These are phyloP conservation scores for Podospora sp. DNA, from an alignment of 495 filamentous ascomycete genomes.

Conservation along the genomic window DNA sequence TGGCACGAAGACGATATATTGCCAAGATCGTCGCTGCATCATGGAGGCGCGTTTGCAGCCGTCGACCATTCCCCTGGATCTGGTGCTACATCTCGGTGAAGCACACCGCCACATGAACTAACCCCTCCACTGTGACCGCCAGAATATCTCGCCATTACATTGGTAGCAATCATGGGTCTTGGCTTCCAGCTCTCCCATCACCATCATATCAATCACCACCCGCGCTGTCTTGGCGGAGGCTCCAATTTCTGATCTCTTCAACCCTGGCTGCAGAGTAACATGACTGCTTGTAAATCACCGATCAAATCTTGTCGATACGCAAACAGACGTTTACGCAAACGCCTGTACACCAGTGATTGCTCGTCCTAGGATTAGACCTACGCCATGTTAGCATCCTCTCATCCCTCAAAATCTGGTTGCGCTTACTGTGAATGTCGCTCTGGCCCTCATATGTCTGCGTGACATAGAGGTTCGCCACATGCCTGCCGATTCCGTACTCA, in stretches of 20 bases:
- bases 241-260: too few relatives aligned
- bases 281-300: too few relatives aligned
- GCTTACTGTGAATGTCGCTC: slow-evolving; percentile 92
- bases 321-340: slow-evolving; percentile 45
- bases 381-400: slow-evolving; percentile 15
- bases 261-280: too few relatives aligned
- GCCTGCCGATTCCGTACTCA: slow-evolving; percentile 91
- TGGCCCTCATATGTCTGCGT: slow-evolving; percentile 98
- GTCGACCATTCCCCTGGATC: not conserved
- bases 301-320: too few relatives aligned
- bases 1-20: not conserved
- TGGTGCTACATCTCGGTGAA: too few relatives aligned
- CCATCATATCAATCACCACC: too few relatives aligned
- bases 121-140: too few relatives aligned
- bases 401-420: not conserved
- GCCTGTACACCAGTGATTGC: slow-evolving; percentile 65
- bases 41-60: not conserved
- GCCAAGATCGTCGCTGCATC: not conserved
- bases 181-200: too few relatives aligned
- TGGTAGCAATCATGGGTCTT: too few relatives aligned
- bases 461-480: slow-evolving; percentile 95
- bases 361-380: slow-evolving; percentile 63
- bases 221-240: too few relatives aligned
- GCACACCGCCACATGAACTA: too few relatives aligned
- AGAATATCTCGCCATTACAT: too few relatives aligned